Percentiles rank a stretch among this genome's conserved stretches.
phyloP scores from a whole-genome alignment of 768 basidiomycete genomes.

The Tremella fuciformis region DNA sequence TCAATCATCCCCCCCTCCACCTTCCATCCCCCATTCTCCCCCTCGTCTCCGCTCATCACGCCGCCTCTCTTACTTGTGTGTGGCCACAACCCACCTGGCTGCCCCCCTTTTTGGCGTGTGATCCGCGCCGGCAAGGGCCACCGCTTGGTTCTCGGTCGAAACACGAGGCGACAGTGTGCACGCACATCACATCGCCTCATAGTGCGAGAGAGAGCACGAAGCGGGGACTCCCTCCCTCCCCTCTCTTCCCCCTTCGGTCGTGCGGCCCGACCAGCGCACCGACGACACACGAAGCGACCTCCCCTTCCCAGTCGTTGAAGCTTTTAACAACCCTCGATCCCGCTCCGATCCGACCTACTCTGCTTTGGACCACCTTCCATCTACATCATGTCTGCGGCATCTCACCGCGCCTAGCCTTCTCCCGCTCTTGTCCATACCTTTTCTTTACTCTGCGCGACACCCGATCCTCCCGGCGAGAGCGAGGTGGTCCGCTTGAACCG shows the following conservation, averaged over 20 bases:
- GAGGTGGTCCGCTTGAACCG: too few relatives aligned
- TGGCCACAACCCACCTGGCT: too few relatives aligned
- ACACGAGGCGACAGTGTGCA: too few relatives aligned
- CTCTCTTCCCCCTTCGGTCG: too few relatives aligned
- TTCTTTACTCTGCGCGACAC: background rate
- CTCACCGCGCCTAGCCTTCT: too few relatives aligned
- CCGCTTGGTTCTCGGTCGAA: too few relatives aligned
- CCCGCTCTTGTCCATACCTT: constrained; percentile 3
- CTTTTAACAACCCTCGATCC: constrained; percentile 4
- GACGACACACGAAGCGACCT: background rate
- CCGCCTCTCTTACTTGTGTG: background rate
- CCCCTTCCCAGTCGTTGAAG: background rate
- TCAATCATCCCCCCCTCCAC: background rate
- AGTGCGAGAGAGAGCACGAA: too few relatives aligned
- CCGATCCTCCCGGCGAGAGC: constrained; percentile 4
- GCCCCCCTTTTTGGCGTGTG: too few relatives aligned
- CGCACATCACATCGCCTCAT: too few relatives aligned
- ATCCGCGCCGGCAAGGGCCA: too few relatives aligned
- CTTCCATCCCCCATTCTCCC: constrained; percentile 8
- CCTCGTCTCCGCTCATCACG: constrained; percentile 2
- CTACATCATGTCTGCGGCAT: background rate
- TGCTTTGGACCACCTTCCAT: background rate
- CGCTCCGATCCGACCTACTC: constrained; percentile 1
- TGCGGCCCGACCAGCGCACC: too few relatives aligned
- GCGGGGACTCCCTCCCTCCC: too few relatives aligned